Evolutionary conservation across 108 stramenopile genomes (phyloP), one percentile per base, ranked within the genome.

Genomic region (Cyclotella baltica): DNA sequence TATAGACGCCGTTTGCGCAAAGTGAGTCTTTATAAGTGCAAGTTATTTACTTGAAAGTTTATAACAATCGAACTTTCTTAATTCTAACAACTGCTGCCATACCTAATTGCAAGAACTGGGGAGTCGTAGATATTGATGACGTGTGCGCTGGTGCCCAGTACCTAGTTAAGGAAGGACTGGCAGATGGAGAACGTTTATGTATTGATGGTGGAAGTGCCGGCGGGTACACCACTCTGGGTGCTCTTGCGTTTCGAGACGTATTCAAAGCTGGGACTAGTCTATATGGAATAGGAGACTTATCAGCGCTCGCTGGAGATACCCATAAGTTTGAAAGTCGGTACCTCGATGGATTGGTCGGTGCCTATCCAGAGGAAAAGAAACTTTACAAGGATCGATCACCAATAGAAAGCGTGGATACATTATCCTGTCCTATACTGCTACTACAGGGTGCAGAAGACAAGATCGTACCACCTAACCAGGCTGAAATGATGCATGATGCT

Each of bases 141-240:
- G 90, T 89, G 25, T 90, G 89, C 67, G 78, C 74, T 33, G 93
- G 88, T 25, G 93, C 91, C 19, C 66, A 75, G 50, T 87, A 89
- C 66, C 66, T 90, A 3, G 92, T 89, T 0, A 57, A 86, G 30
- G 57, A 90, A 59, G 87, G 86, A 18, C 46, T 90, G 33, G 93
- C 84, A 0, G 89, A 92, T 53, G 76, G 52, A 55, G 75, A 90
- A 6, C 72, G 88, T 28, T 71, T 95, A 3, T 92, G 91, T 55
- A 95, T 95, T 52, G 93, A 95, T 71, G 93, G 93, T 34, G 89
- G 93, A 19, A 88, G 87, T 72, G 93, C 93, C 3, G 93, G 93
- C 37, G 93, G 93, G 11, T 95, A 91, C 68, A 92, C 93, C 0
- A 95, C 93, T 5, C 68, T 95, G 33, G 89, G 88, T 6, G 91